Evolutionary conservation across 495 filamentous ascomycete genomes (phyloP).

Genomic region (Penicillium mononematosum): DNA sequence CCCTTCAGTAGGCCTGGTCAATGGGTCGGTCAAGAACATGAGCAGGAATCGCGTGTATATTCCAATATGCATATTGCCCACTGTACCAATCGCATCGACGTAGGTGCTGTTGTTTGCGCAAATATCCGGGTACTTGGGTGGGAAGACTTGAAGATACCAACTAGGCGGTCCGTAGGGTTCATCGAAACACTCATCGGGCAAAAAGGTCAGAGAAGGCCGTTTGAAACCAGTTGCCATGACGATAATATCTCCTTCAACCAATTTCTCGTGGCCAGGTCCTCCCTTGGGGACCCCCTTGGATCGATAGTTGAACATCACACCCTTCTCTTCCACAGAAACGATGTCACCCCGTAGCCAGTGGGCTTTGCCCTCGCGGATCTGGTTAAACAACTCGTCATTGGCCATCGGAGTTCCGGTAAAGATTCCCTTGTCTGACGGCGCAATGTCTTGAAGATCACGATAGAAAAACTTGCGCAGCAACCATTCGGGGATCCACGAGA

Average conservation of each 20-base stretch:
- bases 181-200: slow-evolving; percentile 68
- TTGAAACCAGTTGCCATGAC: slow-evolving; percentile 83
- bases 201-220: slow-evolving; percentile 67
- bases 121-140: slow-evolving; percentile 57
- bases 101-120: slow-evolving; percentile 85
- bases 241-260: slow-evolving; percentile 70
- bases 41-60: slow-evolving; percentile 83
- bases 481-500: slow-evolving; percentile 76
- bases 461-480: slow-evolving; percentile 80
- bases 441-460: slow-evolving; percentile 76
- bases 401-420: slow-evolving; percentile 85
- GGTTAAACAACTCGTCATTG: slow-evolving; percentile 74
- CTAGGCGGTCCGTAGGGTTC: slow-evolving; percentile 74
- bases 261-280: slow-evolving; percentile 62
- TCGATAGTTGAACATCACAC: slow-evolving; percentile 69
- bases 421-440: slow-evolving; percentile 62
- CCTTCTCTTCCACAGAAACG: slow-evolving; percentile 58
- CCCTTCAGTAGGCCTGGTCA: slow-evolving; percentile 65
- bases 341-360: slow-evolving; percentile 83
- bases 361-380: slow-evolving; percentile 71
- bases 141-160: slow-evolving; percentile 87
- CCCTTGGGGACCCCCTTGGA: slow-evolving; percentile 68
- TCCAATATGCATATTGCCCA: slow-evolving; percentile 85
- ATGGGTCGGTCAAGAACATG: slow-evolving; percentile 79
- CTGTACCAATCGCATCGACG: slow-evolving; percentile 72